Evolutionary conservation across 1,139 yeast genomes (phyloP).

Genomic region (Lodderomyces orthopsilosis): DNA sequence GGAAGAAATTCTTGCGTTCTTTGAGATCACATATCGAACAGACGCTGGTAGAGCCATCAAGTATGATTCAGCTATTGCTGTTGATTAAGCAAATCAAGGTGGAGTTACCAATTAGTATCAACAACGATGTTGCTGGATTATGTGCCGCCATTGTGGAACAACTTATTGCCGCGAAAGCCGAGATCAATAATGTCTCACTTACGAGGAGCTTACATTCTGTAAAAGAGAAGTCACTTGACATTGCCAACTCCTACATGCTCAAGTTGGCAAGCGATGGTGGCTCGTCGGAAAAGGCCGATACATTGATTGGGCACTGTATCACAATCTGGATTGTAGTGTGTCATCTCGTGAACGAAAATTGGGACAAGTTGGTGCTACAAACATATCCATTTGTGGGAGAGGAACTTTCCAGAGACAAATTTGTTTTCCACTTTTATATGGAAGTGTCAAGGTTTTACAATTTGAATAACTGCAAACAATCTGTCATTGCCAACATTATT

Average conservation of each 20-base stretch:
- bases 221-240: neutral
- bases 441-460: neutral
- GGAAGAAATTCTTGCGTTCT: conserved; percentile 12
- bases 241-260: neutral
- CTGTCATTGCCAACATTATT: conserved; percentile 19
- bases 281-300: conserved; percentile 6
- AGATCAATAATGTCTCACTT: neutral
- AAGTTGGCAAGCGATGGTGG: neutral
- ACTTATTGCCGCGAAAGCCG: neutral
- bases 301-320: conserved; percentile 26
- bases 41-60: neutral
- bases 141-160: neutral
- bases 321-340: conserved; percentile 29
- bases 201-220: neutral
- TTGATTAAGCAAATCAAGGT: conserved; percentile 1
- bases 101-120: neutral
- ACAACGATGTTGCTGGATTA: neutral
- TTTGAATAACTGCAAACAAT: neutral
- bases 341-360: conserved; percentile 23
- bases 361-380: conserved; percentile 40
- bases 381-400: conserved; percentile 43
- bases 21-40: neutral
- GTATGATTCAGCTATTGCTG: neutral
- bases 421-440: conserved; percentile 27
- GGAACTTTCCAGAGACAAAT: conserved; percentile 35